Evolutionary conservation across 1,284 basidiomycete genomes (phyloP).

Genomic region (Apiotrichum montevideense): DNA sequence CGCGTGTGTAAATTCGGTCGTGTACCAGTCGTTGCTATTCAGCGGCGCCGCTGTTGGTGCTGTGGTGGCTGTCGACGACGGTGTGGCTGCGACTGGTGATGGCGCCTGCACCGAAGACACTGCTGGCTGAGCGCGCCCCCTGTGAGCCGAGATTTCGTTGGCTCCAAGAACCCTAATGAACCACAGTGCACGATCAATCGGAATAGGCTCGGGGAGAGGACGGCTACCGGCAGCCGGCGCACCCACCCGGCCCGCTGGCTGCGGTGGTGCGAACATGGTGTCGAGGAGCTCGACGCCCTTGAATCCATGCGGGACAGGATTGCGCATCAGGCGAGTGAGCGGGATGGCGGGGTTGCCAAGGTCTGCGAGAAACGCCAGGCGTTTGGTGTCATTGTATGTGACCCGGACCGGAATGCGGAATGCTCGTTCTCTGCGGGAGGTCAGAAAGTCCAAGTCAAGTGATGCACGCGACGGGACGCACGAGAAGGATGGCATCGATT

Average conservation of each 20-base stretch:
- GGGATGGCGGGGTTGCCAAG: slow-evolving; percentile 85
- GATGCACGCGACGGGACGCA: background rate
- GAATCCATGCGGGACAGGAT: slow-evolving; percentile 86
- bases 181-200: slow-evolving; percentile 85
- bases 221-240: slow-evolving; percentile 5
- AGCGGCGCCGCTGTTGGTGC: slow-evolving; percentile 38
- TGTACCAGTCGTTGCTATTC: slow-evolving; percentile 72
- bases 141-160: slow-evolving; percentile 79
- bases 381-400: slow-evolving; percentile 81
- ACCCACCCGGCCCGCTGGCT: slow-evolving; percentile 6
- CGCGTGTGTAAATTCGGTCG: slow-evolving; percentile 80
- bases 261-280: slow-evolving; percentile 57
- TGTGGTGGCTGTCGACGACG: slow-evolving; percentile 42
- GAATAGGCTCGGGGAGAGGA: slow-evolving; percentile 59
- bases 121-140: slow-evolving; percentile 32
- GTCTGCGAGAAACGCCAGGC: slow-evolving; percentile 83
- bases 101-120: slow-evolving; percentile 23
- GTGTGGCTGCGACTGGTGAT: slow-evolving; percentile 33
- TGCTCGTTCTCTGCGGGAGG: slow-evolving; percentile 55
- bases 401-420: slow-evolving; percentile 83
- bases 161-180: slow-evolving; percentile 91
- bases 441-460: background rate
- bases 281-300: slow-evolving; percentile 89
- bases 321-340: slow-evolving; percentile 70
- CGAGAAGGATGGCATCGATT: slow-evolving; percentile 32